A percentile compares a stretch with the other conserved stretches of the same genome.
Conservation (phyloP, 148 eudicot species). For the Simmondsia chinensis region DNA sequence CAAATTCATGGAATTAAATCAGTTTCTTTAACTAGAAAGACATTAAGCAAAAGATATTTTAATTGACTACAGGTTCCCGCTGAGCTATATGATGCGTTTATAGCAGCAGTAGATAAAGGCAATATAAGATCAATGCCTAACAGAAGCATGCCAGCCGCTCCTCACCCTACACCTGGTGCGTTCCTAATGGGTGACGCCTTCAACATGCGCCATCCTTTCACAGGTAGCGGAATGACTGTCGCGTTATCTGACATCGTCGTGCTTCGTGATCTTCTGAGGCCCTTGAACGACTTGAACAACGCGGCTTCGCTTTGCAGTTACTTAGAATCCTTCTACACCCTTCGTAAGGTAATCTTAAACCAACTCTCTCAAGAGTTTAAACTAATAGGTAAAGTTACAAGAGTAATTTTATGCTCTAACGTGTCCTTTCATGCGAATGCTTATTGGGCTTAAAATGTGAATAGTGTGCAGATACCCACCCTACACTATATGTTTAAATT, state of each 20-base stretch:
- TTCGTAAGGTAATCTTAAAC: constrained; percentile 52
- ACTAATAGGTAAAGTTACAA: too few relatives aligned
- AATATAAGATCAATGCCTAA: constrained; percentile 68
- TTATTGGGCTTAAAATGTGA: too few relatives aligned
- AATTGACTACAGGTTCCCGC: constrained; percentile 40
- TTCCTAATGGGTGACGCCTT: constrained; percentile 78
- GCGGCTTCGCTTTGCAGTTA: constrained; percentile 43
- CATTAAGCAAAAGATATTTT: too few relatives aligned
- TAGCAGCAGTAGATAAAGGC: constrained; percentile 63
- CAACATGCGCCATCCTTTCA: constrained; percentile 89
- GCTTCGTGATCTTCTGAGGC: constrained; percentile 58
- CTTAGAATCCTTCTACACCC: constrained; percentile 68
- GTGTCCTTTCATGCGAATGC: too few relatives aligned
- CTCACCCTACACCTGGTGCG: constrained; percentile 77
- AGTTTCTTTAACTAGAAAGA: too few relatives aligned
- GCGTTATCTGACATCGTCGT: constrained; percentile 70
- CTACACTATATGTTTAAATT: too few relatives aligned
- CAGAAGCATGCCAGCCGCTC: constrained; percentile 78
- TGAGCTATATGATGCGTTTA: constrained; percentile 49
- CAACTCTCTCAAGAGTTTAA: neutral
- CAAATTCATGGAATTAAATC: too few relatives aligned
- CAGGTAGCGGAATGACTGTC: constrained; percentile 92
- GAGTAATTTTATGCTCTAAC: too few relatives aligned
- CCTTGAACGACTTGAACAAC: constrained; percentile 43
- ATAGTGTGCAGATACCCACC: too few relatives aligned